Conservation (phyloP, 1,284 basidiomycete species). For the Ustilago trichophora region DNA sequence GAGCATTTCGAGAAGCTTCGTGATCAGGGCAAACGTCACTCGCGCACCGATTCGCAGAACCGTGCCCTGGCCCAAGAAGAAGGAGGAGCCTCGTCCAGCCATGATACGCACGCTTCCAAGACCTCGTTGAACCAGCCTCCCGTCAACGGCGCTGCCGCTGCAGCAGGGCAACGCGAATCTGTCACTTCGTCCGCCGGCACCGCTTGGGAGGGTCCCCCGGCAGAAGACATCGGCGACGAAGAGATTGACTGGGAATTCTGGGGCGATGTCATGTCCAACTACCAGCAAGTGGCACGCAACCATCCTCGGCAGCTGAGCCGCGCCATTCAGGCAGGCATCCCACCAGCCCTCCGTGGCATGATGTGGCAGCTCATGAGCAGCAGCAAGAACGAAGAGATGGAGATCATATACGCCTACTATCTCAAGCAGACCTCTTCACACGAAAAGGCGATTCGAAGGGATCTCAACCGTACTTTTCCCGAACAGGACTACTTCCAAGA, state of each 20-base stretch:
- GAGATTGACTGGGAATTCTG: slow-evolving; percentile 81
- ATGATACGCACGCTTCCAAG: slow-evolving; percentile 3
- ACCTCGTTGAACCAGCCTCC: no score
- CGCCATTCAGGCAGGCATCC: slow-evolving; percentile 93
- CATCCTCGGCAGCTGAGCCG: slow-evolving; percentile 74
- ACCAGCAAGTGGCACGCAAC: slow-evolving; percentile 70
- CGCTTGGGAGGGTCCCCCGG: slow-evolving; percentile 26
- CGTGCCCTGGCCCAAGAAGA: not conserved
- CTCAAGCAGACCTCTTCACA: slow-evolving; percentile 85
- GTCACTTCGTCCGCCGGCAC: slow-evolving; percentile 6
- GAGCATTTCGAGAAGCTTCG: slow-evolving; percentile 61
- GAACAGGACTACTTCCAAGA: slow-evolving; percentile 90
- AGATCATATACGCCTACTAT: slow-evolving; percentile 81
- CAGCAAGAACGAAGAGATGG: slow-evolving; percentile 86
- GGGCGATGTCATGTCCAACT: slow-evolving; percentile 84
- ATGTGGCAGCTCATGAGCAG: slow-evolving; percentile 97
- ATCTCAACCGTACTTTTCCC: slow-evolving; percentile 92
- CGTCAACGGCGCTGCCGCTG: not conserved
- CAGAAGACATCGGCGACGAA: slow-evolving; percentile 39
- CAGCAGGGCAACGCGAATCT: slow-evolving; percentile 1
- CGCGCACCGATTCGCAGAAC: slow-evolving; percentile 32
- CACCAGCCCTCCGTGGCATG: slow-evolving; percentile 85
- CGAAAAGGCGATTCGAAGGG: slow-evolving; percentile 91
- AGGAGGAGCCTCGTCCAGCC: slow-evolving; percentile 1
- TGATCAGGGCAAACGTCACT: slow-evolving; percentile 23